These are phyloP conservation scores for Fusarium pininemorale DNA, from an alignment of 2,329 filamentous ascomycete genomes.

Conservation along the genomic window DNA sequence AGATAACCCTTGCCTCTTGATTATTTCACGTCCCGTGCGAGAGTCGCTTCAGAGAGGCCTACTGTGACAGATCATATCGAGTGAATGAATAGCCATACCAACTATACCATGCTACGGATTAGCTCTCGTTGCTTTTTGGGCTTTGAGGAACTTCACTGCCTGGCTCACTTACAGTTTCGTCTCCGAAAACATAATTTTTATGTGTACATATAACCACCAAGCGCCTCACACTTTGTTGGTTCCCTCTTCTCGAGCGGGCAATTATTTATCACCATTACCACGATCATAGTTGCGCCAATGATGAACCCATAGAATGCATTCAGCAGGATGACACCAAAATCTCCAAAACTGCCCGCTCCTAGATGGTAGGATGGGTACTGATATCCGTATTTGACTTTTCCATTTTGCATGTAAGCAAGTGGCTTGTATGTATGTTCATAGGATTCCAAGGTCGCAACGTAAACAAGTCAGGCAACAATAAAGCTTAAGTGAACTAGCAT, in stretches of 20 bases:
- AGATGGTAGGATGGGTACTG: neutral
- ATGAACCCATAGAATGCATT: neutral
- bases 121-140: neutral
- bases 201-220: neutral
- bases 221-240: neutral
- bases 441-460: neutral
- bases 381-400: neutral
- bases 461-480: neutral
- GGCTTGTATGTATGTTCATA: neutral
- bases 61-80: neutral
- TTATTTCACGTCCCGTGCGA: neutral
- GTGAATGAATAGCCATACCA: neutral
- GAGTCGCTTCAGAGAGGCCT: neutral
- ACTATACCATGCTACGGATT: neutral
- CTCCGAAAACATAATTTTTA: neutral
- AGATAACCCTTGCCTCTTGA: neutral
- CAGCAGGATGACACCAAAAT: neutral
- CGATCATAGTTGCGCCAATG: neutral
- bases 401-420: neutral
- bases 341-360: neutral
- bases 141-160: neutral
- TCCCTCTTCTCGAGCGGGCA: neutral
- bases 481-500: neutral
- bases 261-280: neutral
- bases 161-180: no score